A percentile compares a stretch with the other conserved stretches of the same genome.
These are phyloP conservation scores for Sarocladium kiliense DNA, from an alignment of 2,329 filamentous ascomycete genomes.

Conservation along the genomic window DNA sequence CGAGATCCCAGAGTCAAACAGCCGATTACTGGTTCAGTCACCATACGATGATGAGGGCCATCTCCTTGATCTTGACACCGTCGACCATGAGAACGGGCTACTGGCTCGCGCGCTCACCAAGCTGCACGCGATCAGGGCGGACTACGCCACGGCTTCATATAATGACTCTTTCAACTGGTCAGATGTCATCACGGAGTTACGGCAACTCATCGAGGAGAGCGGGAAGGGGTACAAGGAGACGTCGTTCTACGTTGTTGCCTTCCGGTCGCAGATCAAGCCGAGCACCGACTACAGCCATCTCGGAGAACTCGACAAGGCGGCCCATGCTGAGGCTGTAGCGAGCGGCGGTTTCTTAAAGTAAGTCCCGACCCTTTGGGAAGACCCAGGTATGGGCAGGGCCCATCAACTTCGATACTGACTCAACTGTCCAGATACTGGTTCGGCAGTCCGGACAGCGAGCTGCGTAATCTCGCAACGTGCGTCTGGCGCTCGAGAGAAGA, in stretches of 20 bases:
- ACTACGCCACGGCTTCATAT: constrained; percentile 77
- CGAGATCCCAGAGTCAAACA: constrained; percentile 12
- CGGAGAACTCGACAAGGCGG: constrained; percentile 68
- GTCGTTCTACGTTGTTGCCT: constrained; percentile 79
- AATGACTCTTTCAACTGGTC: constrained; percentile 72
- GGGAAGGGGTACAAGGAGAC: constrained; percentile 52
- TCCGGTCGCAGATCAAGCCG: constrained; percentile 67
- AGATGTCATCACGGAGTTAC: constrained; percentile 55
- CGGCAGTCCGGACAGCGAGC: constrained; percentile 62
- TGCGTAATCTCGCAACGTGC: constrained; percentile 78
- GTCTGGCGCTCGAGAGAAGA: constrained; percentile 58
- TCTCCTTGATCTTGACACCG: constrained; percentile 63
- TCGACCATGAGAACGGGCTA: constrained; percentile 62
- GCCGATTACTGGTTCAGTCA: constrained; percentile 55
- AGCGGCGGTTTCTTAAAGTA: constrained; percentile 80
- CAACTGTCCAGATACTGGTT: constrained; percentile 70
- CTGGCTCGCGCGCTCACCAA: constrained; percentile 66
- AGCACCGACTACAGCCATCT: constrained; percentile 64
- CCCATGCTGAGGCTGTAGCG: constrained; percentile 72
- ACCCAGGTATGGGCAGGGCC: too few relatives aligned
- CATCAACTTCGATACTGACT: constrained; percentile 13
- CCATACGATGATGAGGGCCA: constrained; percentile 70
- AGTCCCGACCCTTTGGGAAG: constrained; percentile 21
- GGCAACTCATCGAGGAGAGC: constrained; percentile 37
- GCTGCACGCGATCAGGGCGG: constrained; percentile 55